A percentile compares a stretch with the other conserved stretches of the same genome.
phyloP scores from a whole-genome alignment of 2,329 filamentous ascomycete species.

The Colletotrichum lentis region DNA sequence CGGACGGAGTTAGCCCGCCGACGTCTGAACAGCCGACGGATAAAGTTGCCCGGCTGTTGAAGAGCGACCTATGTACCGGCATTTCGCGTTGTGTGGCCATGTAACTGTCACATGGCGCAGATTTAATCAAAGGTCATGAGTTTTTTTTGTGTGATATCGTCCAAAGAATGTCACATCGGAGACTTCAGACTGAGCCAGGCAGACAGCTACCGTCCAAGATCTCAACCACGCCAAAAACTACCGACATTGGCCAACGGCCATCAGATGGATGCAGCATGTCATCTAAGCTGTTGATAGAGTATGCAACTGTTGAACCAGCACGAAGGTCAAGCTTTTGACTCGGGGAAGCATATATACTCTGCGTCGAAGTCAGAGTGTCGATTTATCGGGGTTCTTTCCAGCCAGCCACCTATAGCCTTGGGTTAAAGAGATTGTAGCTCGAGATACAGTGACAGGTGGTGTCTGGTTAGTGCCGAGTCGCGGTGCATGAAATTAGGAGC shows the following conservation, averaged over 20 bases:
- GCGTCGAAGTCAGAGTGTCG: neutral
- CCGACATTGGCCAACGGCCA: neutral
- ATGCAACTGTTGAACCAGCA: neutral
- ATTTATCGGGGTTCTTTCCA: neutral
- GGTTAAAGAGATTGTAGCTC: neutral
- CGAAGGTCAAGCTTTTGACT: neutral
- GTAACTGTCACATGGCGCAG: neutral
- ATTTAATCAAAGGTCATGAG: neutral
- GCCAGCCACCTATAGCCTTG: too few species aligned
- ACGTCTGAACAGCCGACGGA: conserved; percentile 36
- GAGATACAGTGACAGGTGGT: neutral
- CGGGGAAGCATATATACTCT: neutral
- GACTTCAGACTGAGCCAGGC: neutral
- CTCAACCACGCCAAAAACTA: neutral
- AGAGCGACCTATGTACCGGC: neutral
- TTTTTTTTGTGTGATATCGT: neutral
- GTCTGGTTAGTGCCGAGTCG: neutral
- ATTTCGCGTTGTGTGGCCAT: neutral
- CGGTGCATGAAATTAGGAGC: neutral
- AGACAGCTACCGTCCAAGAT: neutral
- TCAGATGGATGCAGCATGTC: neutral
- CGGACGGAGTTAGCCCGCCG: conserved; percentile 35
- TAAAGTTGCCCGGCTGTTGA: conserved; percentile 25
- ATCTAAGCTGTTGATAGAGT: neutral
- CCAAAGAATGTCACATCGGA: neutral